A percentile compares a stretch with the other conserved stretches of the same genome.
phyloP scores from a whole-genome alignment of 2,329 filamentous ascomycete species.

The Phialocephala subalpina region DNA sequence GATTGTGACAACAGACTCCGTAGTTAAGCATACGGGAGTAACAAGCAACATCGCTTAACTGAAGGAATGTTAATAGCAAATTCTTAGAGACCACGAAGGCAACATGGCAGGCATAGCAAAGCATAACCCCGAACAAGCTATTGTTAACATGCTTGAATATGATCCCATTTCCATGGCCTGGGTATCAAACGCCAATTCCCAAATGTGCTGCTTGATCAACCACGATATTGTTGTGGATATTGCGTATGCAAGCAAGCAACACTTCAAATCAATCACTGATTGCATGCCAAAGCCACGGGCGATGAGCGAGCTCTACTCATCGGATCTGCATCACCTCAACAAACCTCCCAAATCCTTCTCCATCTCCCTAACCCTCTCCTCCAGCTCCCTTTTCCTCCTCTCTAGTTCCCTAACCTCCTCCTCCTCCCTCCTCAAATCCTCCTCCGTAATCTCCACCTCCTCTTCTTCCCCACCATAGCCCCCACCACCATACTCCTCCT shows the following conservation, averaged over 20 bases:
- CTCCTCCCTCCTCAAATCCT: constrained; percentile 74
- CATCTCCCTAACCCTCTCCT: constrained; percentile 72
- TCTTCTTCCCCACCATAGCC: constrained; percentile 44
- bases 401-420: constrained; percentile 71
- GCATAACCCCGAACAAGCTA: not conserved
- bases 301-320: too few relatives aligned
- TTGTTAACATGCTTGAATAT: not conserved
- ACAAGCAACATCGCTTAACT: too few relatives aligned
- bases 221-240: not conserved
- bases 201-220: not conserved
- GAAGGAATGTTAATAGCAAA: too few relatives aligned
- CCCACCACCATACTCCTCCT: constrained; percentile 56
- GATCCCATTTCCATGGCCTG: not conserved
- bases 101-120: not conserved
- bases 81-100: not conserved
- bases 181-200: constrained; percentile 3
- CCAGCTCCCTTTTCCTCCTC: constrained; percentile 65
- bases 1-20: too few relatives aligned
- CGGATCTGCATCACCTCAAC: constrained; percentile 35
- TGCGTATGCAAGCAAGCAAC: not conserved
- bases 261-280: not conserved
- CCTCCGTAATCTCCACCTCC: constrained; percentile 65
- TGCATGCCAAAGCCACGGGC: not conserved
- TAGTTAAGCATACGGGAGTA: too few relatives aligned
- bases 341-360: constrained; percentile 72